phyloP scores from a whole-genome alignment of 345 rosid genomes.

The Brassica nigra region DNA sequence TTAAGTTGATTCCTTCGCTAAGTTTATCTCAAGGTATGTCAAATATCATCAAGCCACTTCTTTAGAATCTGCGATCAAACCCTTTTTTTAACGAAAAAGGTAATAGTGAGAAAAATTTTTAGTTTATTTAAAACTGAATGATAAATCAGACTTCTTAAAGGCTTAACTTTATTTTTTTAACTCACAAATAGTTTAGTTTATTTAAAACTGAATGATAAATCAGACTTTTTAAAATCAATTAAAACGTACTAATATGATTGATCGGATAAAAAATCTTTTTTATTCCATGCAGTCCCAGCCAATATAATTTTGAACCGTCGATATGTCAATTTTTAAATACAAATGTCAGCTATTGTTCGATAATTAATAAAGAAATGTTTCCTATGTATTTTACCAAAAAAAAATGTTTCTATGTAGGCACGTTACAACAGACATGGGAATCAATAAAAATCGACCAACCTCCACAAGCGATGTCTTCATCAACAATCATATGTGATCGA shows the following conservation, averaged over 20 bases:
- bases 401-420: conserved; percentile 7
- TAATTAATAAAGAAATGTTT: neutral
- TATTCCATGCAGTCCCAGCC: neutral
- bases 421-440: conserved; percentile 17
- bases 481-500: conserved; percentile 51
- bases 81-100: neutral
- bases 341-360: neutral
- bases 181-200: neutral
- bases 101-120: too few species aligned
- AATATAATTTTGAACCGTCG: neutral
- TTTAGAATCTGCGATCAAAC: neutral
- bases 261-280: neutral
- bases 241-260: neutral
- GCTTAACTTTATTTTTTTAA: neutral
- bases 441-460: neutral
- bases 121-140: too few species aligned
- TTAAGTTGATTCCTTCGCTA: neutral
- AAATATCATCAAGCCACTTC: neutral
- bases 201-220: neutral
- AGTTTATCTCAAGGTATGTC: conserved; percentile 32
- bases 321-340: neutral
- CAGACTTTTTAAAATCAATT: neutral
- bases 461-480: conserved; percentile 10
- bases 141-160: too few species aligned
- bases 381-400: neutral